Evolutionary conservation across 306 rosid genomes (phyloP), one percentile per base, ranked within the genome.

Genomic region (Amphicarpaea edgeworthii): DNA sequence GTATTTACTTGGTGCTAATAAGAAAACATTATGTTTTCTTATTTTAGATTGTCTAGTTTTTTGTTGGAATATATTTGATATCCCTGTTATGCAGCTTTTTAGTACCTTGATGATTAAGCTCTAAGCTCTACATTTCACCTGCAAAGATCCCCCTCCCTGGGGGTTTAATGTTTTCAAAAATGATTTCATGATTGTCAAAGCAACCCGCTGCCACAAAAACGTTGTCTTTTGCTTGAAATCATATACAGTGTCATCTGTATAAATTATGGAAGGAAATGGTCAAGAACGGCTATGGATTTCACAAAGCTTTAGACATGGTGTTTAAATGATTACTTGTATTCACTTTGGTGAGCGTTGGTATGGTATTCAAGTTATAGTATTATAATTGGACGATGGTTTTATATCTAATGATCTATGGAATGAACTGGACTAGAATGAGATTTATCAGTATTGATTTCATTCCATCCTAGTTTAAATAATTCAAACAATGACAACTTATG

Each of bases 31-130:
- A 10, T 17, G 8, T 12, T 30, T 58, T 45, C 28, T 55, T 40
- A 37, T 71, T 11, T 38, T 68, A 20, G 62, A 12, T 82, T 63
- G 19, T 17, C 50, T 64, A 64, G n/a, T 3, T 57, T 55, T 54
- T 70, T 23, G 16, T 51, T 37, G 51, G 15, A 51, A 21, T n/a
- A n/a, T 20, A 42, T 49, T 63, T 75, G n/a, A 38, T 17, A 63
- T 75, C 32, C n/a, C 2, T 15, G 3, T 30, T 45, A 23, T 46
- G 15, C 15, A 45, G 3, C 41, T 42, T 15, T 59, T 43, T 23
- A 16, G 4, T 70, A 38, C 54, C 42, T 64, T 64, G 65, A 64
- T 64, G 54, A 23, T 64, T 63, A 15, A 10, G 34, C 40, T 26
- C 26, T 46, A 4, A 57, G 17, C n/a, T 67, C 41, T 46, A 8